Evolutionary conservation across 768 basidiomycete genomes (phyloP).

Genomic region (Pisolithus tinctorius): DNA sequence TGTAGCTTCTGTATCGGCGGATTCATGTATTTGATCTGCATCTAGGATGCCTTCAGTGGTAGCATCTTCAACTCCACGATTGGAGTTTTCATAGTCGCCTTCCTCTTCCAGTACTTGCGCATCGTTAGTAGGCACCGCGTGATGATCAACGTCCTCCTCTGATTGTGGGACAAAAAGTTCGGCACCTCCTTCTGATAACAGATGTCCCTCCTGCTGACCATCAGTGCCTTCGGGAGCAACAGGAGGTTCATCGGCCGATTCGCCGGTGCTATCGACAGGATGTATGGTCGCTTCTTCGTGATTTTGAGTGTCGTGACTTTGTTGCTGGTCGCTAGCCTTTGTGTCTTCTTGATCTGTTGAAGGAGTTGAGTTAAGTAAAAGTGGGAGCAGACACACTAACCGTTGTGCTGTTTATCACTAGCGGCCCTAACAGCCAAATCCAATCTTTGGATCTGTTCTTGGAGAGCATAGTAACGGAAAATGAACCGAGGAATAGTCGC

Average conservation of each 20-base stretch:
- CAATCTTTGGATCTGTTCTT: slow-evolving; percentile 46
- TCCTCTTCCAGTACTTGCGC: slow-evolving; percentile 16
- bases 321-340: background rate
- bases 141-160: slow-evolving; percentile 9
- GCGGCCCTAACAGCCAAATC: slow-evolving; percentile 16
- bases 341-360: slow-evolving; percentile 9
- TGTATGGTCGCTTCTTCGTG: background rate
- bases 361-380: background rate
- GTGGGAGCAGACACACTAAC: slow-evolving; percentile 4
- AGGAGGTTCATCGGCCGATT: background rate
- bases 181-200: background rate
- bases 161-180: slow-evolving; percentile 7
- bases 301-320: background rate
- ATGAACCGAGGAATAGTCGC: slow-evolving; percentile 53
- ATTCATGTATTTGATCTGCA: slow-evolving; percentile 23
- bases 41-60: slow-evolving; percentile 18
- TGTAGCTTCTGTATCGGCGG: slow-evolving; percentile 17
- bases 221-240: background rate
- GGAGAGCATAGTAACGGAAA: slow-evolving; percentile 55
- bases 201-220: background rate
- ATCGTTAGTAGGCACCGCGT: slow-evolving; percentile 10
- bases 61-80: slow-evolving; percentile 11
- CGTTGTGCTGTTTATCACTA: slow-evolving; percentile 16
- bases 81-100: slow-evolving; percentile 13
- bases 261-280: background rate